These are phyloP conservation scores for Boletus sp. DNA, from an alignment of 768 basidiomycete species.

Conservation along the genomic window DNA sequence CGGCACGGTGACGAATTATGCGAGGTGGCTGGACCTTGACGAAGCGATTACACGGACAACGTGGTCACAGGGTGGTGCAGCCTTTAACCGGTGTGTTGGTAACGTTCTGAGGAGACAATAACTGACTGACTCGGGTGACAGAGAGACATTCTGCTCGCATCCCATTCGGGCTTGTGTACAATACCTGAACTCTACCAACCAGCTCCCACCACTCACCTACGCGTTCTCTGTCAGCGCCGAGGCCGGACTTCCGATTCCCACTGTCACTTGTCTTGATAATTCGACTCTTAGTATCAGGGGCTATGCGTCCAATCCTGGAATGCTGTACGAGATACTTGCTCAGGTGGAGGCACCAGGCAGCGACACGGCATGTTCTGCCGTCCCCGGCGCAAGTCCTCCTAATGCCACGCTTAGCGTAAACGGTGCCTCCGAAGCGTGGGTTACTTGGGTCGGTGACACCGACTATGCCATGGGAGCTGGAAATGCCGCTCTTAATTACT, in stretches of 20 bases:
- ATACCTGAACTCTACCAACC: conserved; percentile 40
- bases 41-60: conserved; percentile 51
- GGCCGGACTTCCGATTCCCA: conserved; percentile 49
- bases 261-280: conserved; percentile 56
- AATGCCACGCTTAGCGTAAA: conserved; percentile 50
- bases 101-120: not conserved
- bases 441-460: conserved; percentile 74
- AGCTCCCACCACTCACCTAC: conserved; percentile 42
- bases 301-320: conserved; percentile 48
- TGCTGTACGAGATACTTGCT: conserved; percentile 66
- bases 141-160: conserved; percentile 65
- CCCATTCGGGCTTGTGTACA: conserved; percentile 60
- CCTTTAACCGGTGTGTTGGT: conserved; percentile 45
- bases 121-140: conserved; percentile 16
- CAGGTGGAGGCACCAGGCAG: conserved; percentile 39
- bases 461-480: conserved; percentile 65
- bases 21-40: conserved; percentile 70
- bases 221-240: conserved; percentile 47
- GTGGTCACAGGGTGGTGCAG: conserved; percentile 53
- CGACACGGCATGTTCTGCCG: conserved; percentile 31
- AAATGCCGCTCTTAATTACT: conserved; percentile 48
- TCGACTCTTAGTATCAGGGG: conserved; percentile 56
- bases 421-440: conserved; percentile 51
- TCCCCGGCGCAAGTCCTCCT: conserved; percentile 26
- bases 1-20: conserved; percentile 41